Percentiles rank a stretch among this genome's conserved stretches.
Evolutionary conservation across 306 rosid species (phyloP).

Genomic region (Castanea sativa): DNA sequence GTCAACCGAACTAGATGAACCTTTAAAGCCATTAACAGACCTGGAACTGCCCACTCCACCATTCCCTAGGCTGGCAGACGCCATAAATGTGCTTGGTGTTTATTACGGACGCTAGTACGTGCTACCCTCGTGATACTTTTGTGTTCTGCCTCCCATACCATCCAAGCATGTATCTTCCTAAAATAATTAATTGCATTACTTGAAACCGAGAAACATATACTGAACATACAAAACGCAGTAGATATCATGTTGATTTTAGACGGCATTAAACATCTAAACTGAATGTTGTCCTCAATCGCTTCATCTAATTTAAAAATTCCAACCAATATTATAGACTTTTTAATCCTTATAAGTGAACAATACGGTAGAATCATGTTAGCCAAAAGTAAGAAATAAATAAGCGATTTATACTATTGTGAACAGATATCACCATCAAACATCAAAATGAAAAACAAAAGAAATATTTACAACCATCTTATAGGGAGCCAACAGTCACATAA

Average conservation of each 20-base stretch:
- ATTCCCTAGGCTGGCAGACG: constrained; percentile 86
- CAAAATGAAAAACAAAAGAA: background rate
- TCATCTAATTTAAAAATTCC: background rate
- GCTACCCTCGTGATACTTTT: constrained; percentile 15
- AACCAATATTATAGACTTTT: background rate
- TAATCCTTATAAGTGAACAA: background rate
- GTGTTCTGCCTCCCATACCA: constrained; percentile 29
- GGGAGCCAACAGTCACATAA: background rate
- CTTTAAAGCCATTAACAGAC: constrained; percentile 76
- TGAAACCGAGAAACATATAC: background rate
- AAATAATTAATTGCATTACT: constrained; percentile 11
- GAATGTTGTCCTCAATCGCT: background rate
- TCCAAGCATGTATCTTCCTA: constrained; percentile 35
- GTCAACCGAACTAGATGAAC: constrained; percentile 84
- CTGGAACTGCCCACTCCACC: constrained; percentile 93
- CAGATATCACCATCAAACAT: background rate
- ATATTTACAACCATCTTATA: background rate
- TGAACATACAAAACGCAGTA: background rate
- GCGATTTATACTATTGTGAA: background rate
- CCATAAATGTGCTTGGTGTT: constrained; percentile 41
- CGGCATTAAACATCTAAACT: background rate
- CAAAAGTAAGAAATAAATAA: no score
- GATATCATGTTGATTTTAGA: background rate
- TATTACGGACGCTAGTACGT: constrained; percentile 22
- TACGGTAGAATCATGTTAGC: no score